Conservation (phyloP, 805 yeast species). For the Millerago galiae region DNA sequence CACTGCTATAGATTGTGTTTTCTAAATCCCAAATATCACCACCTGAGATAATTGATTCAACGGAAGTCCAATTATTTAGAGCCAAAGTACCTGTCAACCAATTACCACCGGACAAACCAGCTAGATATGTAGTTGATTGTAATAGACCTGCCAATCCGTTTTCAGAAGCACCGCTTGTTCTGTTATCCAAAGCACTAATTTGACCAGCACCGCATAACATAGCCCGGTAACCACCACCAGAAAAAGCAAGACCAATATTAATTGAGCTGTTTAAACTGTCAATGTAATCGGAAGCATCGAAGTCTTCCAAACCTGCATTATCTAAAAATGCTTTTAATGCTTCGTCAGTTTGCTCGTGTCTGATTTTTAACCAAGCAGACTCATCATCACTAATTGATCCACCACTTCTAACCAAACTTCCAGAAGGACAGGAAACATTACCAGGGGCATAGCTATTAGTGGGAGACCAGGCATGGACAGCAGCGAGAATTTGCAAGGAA, state of each 20-base stretch:
- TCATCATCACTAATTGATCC: conserved; percentile 40
- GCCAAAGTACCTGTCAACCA: conserved; percentile 72
- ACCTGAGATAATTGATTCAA: conserved; percentile 45
- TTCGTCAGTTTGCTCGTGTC: conserved; percentile 24
- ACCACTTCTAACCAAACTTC: conserved; percentile 39
- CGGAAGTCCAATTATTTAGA: conserved; percentile 66
- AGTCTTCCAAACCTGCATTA: conserved; percentile 38
- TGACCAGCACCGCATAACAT: conserved; percentile 84
- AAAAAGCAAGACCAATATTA: conserved; percentile 53
- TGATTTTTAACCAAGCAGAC: conserved; percentile 42
- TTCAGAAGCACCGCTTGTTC: conserved; percentile 50
- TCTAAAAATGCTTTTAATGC: conserved; percentile 32
- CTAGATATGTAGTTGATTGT: conserved; percentile 60
- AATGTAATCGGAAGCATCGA: conserved; percentile 35
- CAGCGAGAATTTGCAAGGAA: neutral
- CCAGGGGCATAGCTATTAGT: conserved; percentile 57
- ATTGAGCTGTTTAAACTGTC: conserved; percentile 31
- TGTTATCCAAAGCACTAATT: conserved; percentile 66
- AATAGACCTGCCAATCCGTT: conserved; percentile 66
- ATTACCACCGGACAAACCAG: conserved; percentile 79
- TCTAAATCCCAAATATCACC: conserved; percentile 58
- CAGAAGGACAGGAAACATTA: conserved; percentile 43
- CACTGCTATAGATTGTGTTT: conserved; percentile 52
- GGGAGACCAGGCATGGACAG: conserved; percentile 31
- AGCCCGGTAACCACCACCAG: conserved; percentile 90